Conservation (phyloP, 148 eudicot genomes). For the Fagopyrum esculentum region DNA sequence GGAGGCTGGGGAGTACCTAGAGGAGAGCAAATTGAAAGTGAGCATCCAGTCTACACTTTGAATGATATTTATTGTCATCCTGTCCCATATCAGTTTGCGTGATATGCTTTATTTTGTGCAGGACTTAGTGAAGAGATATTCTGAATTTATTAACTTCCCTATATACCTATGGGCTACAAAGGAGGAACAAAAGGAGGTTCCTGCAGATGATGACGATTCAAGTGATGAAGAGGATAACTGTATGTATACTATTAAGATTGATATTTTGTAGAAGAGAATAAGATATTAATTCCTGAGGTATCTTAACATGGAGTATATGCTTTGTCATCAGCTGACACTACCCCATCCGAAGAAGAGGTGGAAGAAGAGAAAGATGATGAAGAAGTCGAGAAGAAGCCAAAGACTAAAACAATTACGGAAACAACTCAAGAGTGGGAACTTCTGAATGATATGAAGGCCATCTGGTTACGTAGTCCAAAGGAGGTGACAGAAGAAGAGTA, state of each 20-base stretch:
- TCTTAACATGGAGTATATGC: not conserved
- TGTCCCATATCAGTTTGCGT: not conserved
- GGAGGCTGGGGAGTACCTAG: slow-evolving; percentile 92
- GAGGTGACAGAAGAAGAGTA: slow-evolving; percentile 99
- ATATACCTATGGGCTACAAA: slow-evolving; percentile 89
- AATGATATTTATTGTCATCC: not conserved
- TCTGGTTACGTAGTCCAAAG: slow-evolving; percentile 91
- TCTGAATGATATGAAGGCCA: slow-evolving; percentile 92
- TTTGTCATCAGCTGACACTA: slow-evolving; percentile 55
- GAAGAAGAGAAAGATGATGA: slow-evolving; percentile 58
- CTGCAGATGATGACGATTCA: slow-evolving; percentile 90
- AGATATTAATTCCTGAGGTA: not conserved
- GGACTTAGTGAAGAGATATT: slow-evolving; percentile 93
- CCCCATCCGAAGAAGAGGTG: slow-evolving; percentile 52
- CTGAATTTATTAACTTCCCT: slow-evolving; percentile 96
- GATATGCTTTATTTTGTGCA: slow-evolving; percentile 15
- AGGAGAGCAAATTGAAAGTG: slow-evolving; percentile 84
- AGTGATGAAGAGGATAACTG: slow-evolving; percentile 81
- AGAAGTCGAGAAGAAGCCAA: slow-evolving; percentile 81
- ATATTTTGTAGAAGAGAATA: not conserved
- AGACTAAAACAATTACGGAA: slow-evolving; percentile 82
- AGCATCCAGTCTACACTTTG: slow-evolving; percentile 5
- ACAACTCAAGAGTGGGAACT: slow-evolving; percentile 92
- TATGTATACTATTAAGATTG: slow-evolving; percentile 27
- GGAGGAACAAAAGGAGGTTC: slow-evolving; percentile 91